phyloP scores from a whole-genome alignment of 1,284 basidiomycete species.

The Rhizoctonia solani region DNA sequence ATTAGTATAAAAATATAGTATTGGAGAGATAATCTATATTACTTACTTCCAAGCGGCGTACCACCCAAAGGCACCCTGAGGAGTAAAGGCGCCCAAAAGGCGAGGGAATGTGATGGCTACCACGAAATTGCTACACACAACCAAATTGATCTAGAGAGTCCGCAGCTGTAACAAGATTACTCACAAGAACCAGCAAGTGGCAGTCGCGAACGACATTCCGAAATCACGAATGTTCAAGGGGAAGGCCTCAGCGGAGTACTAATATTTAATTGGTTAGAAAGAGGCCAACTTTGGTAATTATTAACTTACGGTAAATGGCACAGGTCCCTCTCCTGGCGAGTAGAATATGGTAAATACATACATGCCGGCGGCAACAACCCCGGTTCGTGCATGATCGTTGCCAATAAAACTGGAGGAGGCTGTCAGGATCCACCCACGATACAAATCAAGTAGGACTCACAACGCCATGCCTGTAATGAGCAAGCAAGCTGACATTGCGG shows the following conservation, averaged over 20 bases:
- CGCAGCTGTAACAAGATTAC: constrained; percentile 35
- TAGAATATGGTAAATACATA: constrained; percentile 68
- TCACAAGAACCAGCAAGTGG: constrained; percentile 65
- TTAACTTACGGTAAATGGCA: constrained; percentile 68
- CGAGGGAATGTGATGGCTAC: constrained; percentile 74
- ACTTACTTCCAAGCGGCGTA: constrained; percentile 58
- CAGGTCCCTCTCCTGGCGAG: constrained; percentile 77
- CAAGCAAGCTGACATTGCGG: constrained; percentile 65
- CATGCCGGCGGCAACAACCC: constrained; percentile 61
- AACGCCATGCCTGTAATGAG: constrained; percentile 66
- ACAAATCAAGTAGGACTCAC: constrained; percentile 42
- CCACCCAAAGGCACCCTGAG: constrained; percentile 70
- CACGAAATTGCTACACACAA: constrained; percentile 56
- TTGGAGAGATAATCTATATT: not conserved
- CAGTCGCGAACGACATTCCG: constrained; percentile 70
- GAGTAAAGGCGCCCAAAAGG: constrained; percentile 63
- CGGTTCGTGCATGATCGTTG: constrained; percentile 51
- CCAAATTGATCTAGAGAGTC: not conserved
- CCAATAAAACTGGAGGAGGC: constrained; percentile 47
- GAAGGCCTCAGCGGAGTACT: constrained; percentile 75
- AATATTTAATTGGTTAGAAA: not conserved
- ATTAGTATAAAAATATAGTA: constrained; percentile 32
- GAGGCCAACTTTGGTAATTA: constrained; percentile 31
- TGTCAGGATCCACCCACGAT: constrained; percentile 42
- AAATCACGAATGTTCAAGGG: constrained; percentile 72